A percentile compares a stretch with the other conserved stretches of the same genome.
phyloP scores from a whole-genome alignment of 495 filamentous ascomycete species.

The Aspergillus nidulans region DNA sequence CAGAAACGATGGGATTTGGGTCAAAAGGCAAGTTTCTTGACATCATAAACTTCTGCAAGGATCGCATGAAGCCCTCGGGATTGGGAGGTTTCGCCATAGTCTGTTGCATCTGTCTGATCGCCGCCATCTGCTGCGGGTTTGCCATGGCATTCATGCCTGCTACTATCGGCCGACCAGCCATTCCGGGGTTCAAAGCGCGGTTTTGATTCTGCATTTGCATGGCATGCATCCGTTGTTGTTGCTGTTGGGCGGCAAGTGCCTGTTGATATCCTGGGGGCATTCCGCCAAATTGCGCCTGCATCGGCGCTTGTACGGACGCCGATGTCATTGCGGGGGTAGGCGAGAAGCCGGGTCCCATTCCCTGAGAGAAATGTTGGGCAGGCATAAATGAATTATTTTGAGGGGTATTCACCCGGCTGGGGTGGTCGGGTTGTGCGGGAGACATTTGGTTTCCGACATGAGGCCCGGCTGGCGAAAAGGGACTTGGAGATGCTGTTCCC shows the following conservation, averaged over 20 bases:
- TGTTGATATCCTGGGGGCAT: slow-evolving; percentile 51
- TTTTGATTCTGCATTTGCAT: slow-evolving; percentile 57
- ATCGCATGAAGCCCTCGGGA: slow-evolving; percentile 71
- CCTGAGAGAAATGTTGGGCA: slow-evolving; percentile 52
- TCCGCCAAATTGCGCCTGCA: slow-evolving; percentile 39
- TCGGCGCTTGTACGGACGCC: slow-evolving; percentile 28
- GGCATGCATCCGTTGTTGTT: slow-evolving; percentile 49
- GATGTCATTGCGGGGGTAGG: slow-evolving; percentile 36
- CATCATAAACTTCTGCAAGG: slow-evolving; percentile 67
- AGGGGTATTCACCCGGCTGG: slow-evolving; percentile 67
- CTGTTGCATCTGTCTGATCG: slow-evolving; percentile 57
- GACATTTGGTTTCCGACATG: slow-evolving; percentile 74
- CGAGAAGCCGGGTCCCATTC: slow-evolving; percentile 55
- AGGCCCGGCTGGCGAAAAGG: slow-evolving; percentile 77
- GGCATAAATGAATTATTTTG: slow-evolving; percentile 65
- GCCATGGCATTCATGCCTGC: slow-evolving; percentile 42
- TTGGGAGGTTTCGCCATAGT: slow-evolving; percentile 53
- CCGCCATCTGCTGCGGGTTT: slow-evolving; percentile 46
- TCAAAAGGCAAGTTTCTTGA: slow-evolving; percentile 65
- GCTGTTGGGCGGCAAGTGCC: slow-evolving; percentile 44
- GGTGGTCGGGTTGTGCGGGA: slow-evolving; percentile 71
- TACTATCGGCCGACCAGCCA: slow-evolving; percentile 37
- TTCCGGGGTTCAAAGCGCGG: slow-evolving; percentile 54
- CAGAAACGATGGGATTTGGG: slow-evolving; percentile 61
- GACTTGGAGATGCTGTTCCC: slow-evolving; percentile 85